Percentiles rank a stretch among this genome's conserved stretches.
These are phyloP conservation scores for Yamadazyma sp. DNA, from an alignment of 1,139 yeast genomes.

Conservation along the genomic window DNA sequence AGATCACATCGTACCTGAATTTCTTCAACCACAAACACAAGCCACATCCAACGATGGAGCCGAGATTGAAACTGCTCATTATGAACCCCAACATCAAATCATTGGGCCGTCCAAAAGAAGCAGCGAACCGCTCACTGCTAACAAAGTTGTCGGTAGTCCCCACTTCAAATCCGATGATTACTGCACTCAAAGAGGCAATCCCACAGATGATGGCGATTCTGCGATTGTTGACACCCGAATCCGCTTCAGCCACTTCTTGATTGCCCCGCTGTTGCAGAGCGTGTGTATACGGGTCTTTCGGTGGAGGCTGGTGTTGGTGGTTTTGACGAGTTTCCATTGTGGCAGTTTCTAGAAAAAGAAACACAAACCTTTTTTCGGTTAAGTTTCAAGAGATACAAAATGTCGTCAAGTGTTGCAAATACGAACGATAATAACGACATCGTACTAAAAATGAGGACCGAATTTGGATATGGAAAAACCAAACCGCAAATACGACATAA, in stretches of 20 bases:
- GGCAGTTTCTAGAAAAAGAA: neutral
- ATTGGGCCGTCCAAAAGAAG: constrained; percentile 5
- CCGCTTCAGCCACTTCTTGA: neutral
- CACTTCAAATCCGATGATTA: constrained; percentile 37
- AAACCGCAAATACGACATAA: constrained; percentile 4
- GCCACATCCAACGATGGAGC: constrained; percentile 29
- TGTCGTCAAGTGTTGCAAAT: constrained; percentile 1
- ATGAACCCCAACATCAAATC: constrained; percentile 20
- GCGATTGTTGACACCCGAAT: constrained; percentile 1
- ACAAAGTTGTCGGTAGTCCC: constrained; percentile 31
- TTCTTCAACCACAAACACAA: constrained; percentile 8
- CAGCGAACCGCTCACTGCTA: constrained; percentile 13
- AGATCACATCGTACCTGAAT: constrained; percentile 5
- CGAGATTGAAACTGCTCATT: constrained; percentile 29
- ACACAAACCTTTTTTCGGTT: constrained; percentile 1
- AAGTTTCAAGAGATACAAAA: neutral
- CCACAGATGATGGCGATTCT: constrained; percentile 5
- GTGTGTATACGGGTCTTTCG: too few relatives aligned
- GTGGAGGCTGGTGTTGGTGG: neutral
- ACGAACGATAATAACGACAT: constrained; percentile 3
- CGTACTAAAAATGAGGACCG: too few relatives aligned
- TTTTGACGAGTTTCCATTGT: neutral
- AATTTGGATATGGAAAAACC: neutral
- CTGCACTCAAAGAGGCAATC: constrained; percentile 19
- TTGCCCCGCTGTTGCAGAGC: neutral